Base-by-base conservation (phyloP, 192 early-diverging fungal species). In the Backusella parvicylindrica region DNA sequence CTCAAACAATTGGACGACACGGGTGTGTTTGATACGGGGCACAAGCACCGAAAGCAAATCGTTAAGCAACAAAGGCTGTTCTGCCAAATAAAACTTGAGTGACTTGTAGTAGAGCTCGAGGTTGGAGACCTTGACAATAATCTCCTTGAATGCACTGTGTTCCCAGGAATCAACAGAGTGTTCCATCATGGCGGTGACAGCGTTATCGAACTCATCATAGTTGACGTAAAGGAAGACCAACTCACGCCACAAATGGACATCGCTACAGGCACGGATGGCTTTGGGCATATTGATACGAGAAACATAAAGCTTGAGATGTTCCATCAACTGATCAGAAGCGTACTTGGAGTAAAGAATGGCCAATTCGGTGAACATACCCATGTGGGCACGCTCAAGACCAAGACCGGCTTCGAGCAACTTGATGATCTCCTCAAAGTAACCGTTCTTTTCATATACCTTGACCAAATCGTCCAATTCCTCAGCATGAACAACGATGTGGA, bases 331-430 rank as follows among this genome's bases (percentile, higher is more conserved):
- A 74, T 98, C 97, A 0, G 95, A 92, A 18, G 89, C 88, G 89
- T 99, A 97, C 81, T 97, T 98, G 79, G 94, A 92, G 86, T 99
- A 99, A 75, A 98, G 84, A 68, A 99, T 95, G 8, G 96, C 96
- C 41, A 99, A 86, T 86, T 99, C 98, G 0, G 98, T 99, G 79
- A 99, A 99, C 98, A 99, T 99, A 69, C 98, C 98, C 98, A 99
- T 99, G 77, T 99, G 98, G 11, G 98, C 98, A 68, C 98, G 90
- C 85, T 99, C 98, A 70, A 99, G 82, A n/a, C 96, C 96, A 21
- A 99, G 82, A 71, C 97, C 97, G 47, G 94, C 91, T 87, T 99
- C 97, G 33, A 99, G 85, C 66, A 99, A 79, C 30, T 86, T 78
- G 74, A 98, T 95, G 53, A 98, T 84, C 88, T 99, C 96, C 47